phyloP scores from a whole-genome alignment of 257 asterid genomes.

The Thymus mandschuricus region DNA sequence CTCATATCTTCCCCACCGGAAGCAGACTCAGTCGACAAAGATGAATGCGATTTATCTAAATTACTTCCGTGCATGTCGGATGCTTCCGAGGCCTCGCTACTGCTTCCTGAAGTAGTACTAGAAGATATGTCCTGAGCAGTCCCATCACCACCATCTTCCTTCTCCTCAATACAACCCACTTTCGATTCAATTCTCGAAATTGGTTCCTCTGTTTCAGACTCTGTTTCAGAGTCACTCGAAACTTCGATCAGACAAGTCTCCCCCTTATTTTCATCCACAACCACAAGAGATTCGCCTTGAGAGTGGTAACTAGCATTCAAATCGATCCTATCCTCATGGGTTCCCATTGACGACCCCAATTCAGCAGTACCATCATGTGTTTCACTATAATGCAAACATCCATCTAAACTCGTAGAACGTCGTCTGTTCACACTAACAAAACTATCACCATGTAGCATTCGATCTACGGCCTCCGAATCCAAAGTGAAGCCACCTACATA shows the following conservation, averaged over 20 bases:
- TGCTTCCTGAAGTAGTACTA: neutral
- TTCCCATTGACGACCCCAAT: conserved; percentile 23
- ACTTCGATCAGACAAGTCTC: conserved; percentile 28
- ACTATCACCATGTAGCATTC: conserved; percentile 33
- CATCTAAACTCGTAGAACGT: conserved; percentile 26
- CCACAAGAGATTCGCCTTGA: conserved; percentile 33
- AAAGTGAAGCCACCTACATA: conserved; percentile 20
- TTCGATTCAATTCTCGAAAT: conserved; percentile 15
- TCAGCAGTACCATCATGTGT: conserved; percentile 17
- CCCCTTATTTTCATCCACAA: conserved; percentile 34
- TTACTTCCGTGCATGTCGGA: conserved; percentile 36
- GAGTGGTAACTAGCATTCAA: conserved; percentile 22
- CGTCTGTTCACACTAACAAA: conserved; percentile 29
- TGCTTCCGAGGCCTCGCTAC: conserved; percentile 30
- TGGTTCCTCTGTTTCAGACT: conserved; percentile 35
- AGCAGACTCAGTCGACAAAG: conserved; percentile 34
- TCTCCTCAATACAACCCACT: conserved; percentile 19
- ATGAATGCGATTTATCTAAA: conserved; percentile 33
- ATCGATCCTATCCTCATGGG: conserved; percentile 17
- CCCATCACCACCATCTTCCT: conserved; percentile 17
- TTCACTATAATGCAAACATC: neutral
- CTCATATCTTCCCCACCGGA: conserved; percentile 26
- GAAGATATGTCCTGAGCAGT: neutral
- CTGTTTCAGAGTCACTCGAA: conserved; percentile 34
- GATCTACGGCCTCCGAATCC: conserved; percentile 28